Evolutionary conservation across 768 basidiomycete species (phyloP).

Genomic region (Rubroboletus pulcherrimus): DNA sequence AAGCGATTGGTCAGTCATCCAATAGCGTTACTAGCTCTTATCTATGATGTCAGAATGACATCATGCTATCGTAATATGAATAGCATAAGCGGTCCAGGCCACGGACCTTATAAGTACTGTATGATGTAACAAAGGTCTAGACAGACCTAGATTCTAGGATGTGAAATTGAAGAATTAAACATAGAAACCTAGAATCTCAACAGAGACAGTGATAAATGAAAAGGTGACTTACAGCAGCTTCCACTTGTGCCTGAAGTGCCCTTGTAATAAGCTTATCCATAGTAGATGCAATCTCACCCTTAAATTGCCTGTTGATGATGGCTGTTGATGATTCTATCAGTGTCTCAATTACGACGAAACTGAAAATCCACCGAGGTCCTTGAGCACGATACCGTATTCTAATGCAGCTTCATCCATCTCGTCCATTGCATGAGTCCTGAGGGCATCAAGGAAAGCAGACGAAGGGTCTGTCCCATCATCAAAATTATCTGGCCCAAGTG

Average conservation of each 20-base stretch:
- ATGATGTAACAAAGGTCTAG: too few species aligned
- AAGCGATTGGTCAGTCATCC: too few species aligned
- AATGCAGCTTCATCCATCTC: conserved; percentile 78
- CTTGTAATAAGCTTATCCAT: conserved; percentile 86
- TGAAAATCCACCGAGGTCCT: conserved; percentile 59
- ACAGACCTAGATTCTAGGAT: too few species aligned
- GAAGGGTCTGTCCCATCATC: conserved; percentile 68
- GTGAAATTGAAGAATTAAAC: too few species aligned
- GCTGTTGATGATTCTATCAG: conserved; percentile 39
- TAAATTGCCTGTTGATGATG: conserved; percentile 85
- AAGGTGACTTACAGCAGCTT: conserved; percentile 60
- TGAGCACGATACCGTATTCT: conserved; percentile 80
- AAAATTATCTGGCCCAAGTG: conserved; percentile 70
- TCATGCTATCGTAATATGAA: too few species aligned
- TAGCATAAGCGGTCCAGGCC: too few species aligned
- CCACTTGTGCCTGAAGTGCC: conserved; percentile 82
- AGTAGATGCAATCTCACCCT: conserved; percentile 79
- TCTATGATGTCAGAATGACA: too few species aligned
- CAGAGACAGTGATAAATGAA: neutral
- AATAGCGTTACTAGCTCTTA: too few species aligned
- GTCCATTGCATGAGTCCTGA: conserved; percentile 81
- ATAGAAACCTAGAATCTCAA: too few species aligned
- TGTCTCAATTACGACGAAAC: neutral
- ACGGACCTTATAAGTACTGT: too few species aligned
- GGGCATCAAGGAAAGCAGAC: conserved; percentile 76